phyloP scores from a whole-genome alignment of 805 yeast genomes.

The Cyberlindnera mrakii region DNA sequence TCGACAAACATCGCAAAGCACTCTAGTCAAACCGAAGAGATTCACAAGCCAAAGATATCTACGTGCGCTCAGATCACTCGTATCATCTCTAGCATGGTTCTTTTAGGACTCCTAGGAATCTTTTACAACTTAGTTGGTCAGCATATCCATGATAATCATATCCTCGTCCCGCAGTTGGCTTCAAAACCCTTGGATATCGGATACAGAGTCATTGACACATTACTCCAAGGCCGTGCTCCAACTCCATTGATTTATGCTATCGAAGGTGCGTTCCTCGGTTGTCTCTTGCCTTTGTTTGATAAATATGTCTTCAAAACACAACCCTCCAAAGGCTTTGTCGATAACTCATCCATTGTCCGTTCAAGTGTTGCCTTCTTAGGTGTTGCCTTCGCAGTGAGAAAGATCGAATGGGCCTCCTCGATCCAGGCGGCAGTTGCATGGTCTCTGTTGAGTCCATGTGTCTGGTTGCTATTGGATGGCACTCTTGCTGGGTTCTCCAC shows the following conservation, averaged over 20 bases:
- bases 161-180: slow-evolving; percentile 34
- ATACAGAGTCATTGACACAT: slow-evolving; percentile 17
- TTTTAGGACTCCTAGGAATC: slow-evolving; percentile 41
- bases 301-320: slow-evolving; percentile 10
- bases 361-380: slow-evolving; percentile 61
- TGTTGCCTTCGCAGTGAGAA: slow-evolving; percentile 62
- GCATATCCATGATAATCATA: slow-evolving; percentile 46
- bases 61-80: slow-evolving; percentile 1
- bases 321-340: slow-evolving; percentile 3
- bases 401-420: slow-evolving; percentile 61
- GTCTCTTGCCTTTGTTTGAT: slow-evolving; percentile 36
- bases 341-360: slow-evolving; percentile 25
- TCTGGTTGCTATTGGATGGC: slow-evolving; percentile 64
- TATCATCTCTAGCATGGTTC: slow-evolving; percentile 7
- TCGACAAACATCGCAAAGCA: slow-evolving; percentile 10
- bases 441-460: slow-evolving; percentile 54
- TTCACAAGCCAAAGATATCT: background rate
- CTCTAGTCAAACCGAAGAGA: background rate
- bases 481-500: slow-evolving; percentile 46
- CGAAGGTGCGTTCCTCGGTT: slow-evolving; percentile 57
- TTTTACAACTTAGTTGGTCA: slow-evolving; percentile 47
- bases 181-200: slow-evolving; percentile 36
- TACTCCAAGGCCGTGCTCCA: background rate
- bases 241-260: slow-evolving; percentile 27
- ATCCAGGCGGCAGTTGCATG: slow-evolving; percentile 61